phyloP scores from a whole-genome alignment of 2,329 filamentous ascomycete genomes.

The Curvularia hawaiiensis region DNA sequence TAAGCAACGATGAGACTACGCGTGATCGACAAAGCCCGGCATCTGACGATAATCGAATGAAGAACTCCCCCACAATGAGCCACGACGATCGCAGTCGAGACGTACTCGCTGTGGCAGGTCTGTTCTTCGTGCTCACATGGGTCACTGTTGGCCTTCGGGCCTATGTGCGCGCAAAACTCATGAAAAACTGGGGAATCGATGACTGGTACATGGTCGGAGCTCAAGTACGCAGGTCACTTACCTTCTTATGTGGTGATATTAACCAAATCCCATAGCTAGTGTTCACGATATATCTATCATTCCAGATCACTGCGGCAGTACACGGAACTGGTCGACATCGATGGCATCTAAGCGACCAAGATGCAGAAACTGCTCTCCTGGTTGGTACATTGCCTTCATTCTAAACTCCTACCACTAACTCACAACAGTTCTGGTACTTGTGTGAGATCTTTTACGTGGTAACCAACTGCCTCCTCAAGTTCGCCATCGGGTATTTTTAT shows the following conservation, averaged over 20 bases:
- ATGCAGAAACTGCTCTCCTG: slow-evolving; percentile 38
- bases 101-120: slow-evolving; percentile 37
- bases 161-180: slow-evolving; percentile 45
- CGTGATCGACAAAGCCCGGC: background rate
- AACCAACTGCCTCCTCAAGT: slow-evolving; percentile 55
- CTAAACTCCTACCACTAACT: slow-evolving; percentile 17
- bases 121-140: slow-evolving; percentile 50
- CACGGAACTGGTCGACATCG: slow-evolving; percentile 50
- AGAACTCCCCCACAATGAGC: slow-evolving; percentile 1
- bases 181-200: slow-evolving; percentile 47
- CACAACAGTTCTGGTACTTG: slow-evolving; percentile 57
- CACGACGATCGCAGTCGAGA: slow-evolving; percentile 28
- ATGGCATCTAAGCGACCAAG: slow-evolving; percentile 36
- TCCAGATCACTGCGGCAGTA: slow-evolving; percentile 47
- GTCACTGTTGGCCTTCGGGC: slow-evolving; percentile 45
- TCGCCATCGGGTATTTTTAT: slow-evolving; percentile 60
- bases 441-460: slow-evolving; percentile 61
- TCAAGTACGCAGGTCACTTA: slow-evolving; percentile 25
- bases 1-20: slow-evolving; percentile 1
- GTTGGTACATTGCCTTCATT: slow-evolving; percentile 17
- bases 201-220: slow-evolving; percentile 51
- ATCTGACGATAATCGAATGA: background rate
- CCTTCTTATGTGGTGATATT: background rate
- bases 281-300: slow-evolving; percentile 49
- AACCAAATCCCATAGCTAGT: slow-evolving; percentile 30